A percentile compares a stretch with the other conserved stretches of the same genome.
phyloP scores from a whole-genome alignment of 2,329 filamentous ascomycete genomes.

The Monosporascus sp. region DNA sequence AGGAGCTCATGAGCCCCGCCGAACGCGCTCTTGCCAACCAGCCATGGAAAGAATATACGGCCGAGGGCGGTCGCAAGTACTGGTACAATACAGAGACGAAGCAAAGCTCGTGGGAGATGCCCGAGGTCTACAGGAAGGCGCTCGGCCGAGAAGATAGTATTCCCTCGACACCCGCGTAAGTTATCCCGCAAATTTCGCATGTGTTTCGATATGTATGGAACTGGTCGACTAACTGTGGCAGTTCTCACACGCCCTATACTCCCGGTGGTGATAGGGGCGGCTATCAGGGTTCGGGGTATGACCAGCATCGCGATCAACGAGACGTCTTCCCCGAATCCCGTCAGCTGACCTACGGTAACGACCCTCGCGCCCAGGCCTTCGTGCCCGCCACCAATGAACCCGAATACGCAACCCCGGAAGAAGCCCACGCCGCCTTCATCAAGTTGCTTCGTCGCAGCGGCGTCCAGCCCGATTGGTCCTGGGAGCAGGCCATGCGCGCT shows the following conservation, averaged over 20 bases:
- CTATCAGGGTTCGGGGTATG: conserved; percentile 30
- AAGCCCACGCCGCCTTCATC: conserved; percentile 88
- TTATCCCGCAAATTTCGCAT: too few species aligned
- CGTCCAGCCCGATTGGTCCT: conserved; percentile 87
- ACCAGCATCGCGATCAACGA: conserved; percentile 25
- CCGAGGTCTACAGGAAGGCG: conserved; percentile 72
- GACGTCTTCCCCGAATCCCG: conserved; percentile 48
- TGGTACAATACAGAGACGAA: conserved; percentile 93
- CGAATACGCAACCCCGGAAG: conserved; percentile 73
- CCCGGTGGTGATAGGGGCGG: conserved; percentile 32
- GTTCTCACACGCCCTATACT: conserved; percentile 37
- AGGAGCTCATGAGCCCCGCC: conserved; percentile 76
- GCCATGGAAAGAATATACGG: conserved; percentile 89
- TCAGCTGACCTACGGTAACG: conserved; percentile 52
- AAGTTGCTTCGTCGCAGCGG: conserved; percentile 82
- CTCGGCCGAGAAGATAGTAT: conserved; percentile 51
- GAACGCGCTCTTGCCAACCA: conserved; percentile 81
- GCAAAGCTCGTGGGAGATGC: conserved; percentile 92
- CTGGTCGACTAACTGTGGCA: conserved; percentile 10
- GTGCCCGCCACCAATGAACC: conserved; percentile 64
- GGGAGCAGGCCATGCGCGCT: conserved; percentile 81
- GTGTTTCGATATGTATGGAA: too few species aligned
- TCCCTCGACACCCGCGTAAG: conserved; percentile 40
- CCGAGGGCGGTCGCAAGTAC: conserved; percentile 83
- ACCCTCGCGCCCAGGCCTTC: conserved; percentile 52